These are phyloP conservation scores for Trapa incisa DNA, from an alignment of 345 rosid species.

Conservation along the genomic window DNA sequence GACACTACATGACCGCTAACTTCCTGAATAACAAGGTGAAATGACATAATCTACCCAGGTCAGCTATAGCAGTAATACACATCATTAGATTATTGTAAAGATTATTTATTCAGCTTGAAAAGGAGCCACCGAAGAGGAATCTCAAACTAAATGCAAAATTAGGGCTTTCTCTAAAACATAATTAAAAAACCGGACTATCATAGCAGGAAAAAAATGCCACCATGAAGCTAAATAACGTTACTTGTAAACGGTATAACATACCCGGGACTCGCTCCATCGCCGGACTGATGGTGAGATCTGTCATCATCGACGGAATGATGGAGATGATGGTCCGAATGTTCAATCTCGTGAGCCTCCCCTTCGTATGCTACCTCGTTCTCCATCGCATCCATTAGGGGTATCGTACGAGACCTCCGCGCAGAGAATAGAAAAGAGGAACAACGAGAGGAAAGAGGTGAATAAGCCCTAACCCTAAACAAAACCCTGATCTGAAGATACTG, in stretches of 20 bases:
- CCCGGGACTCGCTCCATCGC: conserved; percentile 10
- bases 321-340: conserved; percentile 2
- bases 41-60: background rate
- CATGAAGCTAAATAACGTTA: background rate
- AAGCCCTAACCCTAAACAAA: background rate
- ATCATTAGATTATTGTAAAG: background rate
- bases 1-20: background rate
- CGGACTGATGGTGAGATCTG: conserved; percentile 10
- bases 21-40: background rate
- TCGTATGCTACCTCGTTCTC: conserved; percentile 5
- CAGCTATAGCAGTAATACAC: background rate
- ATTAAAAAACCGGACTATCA: background rate
- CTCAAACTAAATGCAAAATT: background rate
- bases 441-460: background rate
- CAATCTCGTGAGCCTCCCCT: conserved; percentile 5
- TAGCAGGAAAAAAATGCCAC: background rate
- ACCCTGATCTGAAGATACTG: background rate
- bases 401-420: background rate
- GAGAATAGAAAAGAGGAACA: background rate
- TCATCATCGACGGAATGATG: conserved; percentile 6
- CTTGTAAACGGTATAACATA: background rate
- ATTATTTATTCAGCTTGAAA: background rate
- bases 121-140: background rate
- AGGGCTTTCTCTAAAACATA: background rate
- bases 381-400: conserved; percentile 1